Percentiles rank a stretch among this genome's conserved stretches.
Conservation (phyloP, 2,329 filamentous ascomycete species). For the Colletotrichum camelliae region DNA sequence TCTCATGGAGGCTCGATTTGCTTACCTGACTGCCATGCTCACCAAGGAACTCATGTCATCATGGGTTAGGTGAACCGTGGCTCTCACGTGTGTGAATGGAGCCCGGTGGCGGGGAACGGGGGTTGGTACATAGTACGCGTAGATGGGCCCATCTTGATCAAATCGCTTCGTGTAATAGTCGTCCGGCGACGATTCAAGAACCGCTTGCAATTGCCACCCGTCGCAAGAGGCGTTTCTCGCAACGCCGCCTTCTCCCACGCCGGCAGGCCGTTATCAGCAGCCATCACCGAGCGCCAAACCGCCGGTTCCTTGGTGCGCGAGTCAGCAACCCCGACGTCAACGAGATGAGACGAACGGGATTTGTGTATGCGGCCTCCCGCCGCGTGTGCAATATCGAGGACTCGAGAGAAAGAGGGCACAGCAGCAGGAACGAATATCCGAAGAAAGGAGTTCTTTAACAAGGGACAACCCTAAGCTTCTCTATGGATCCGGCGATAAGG, state of each 20-base stretch:
- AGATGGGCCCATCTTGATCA: constrained; percentile 6
- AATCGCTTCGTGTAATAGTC: constrained; percentile 5
- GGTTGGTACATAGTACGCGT: neutral
- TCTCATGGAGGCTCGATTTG: neutral
- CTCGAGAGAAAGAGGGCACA: neutral
- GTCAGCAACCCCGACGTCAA: constrained; percentile 1
- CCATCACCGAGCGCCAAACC: neutral
- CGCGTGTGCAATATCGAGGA: neutral
- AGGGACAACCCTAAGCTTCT: constrained; percentile 1
- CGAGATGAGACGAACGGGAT: constrained; percentile 12
- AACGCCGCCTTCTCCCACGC: neutral
- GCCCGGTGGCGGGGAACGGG: neutral
- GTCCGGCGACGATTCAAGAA: neutral
- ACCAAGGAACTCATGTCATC: neutral
- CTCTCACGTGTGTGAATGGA: neutral
- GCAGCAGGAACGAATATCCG: neutral
- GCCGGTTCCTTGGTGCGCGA: neutral
- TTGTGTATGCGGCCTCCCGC: neutral
- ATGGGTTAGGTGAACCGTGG: neutral
- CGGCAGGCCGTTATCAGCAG: constrained; percentile 6
- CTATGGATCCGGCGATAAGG: constrained; percentile 3
- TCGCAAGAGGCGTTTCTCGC: neutral
- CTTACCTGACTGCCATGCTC: neutral
- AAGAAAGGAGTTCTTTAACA: neutral
- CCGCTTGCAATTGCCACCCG: constrained; percentile 1